Base-by-base conservation (phyloP, 805 yeast genomes). In the Pichia gijzeniarum region DNA sequence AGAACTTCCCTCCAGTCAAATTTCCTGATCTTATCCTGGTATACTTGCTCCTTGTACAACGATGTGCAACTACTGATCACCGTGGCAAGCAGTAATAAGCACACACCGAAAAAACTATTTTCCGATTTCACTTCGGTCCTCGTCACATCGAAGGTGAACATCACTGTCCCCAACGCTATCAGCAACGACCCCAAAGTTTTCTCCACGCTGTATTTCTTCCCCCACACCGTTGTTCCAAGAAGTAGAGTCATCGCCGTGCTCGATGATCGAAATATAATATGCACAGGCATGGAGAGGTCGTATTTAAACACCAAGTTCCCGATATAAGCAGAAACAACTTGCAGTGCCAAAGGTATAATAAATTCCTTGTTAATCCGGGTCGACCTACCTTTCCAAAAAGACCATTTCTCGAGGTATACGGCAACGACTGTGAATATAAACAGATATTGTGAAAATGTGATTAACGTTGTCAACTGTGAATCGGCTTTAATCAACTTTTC, bases 191-290 rank as follows among this genome's bases (percentile, higher is more conserved):
- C 73, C 2, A 62, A 7, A 0, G 79, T 59, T 60, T 84, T 86
- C 8, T 51, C 48, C 1, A 32, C 16, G 8, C 67, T 59, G 56
- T 80, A 82, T 27, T 55, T 57, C 55, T 72, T 79, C 6, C 60
- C 59, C 38, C 76, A 78, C 10, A 71, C 46, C 5, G 70, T 40
- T 52, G 59, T 62, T 3, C 90, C 87, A 3, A 80, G 60, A 0
- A 72, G 27, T 79, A 85, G 73, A 0, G 85, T 77, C 16, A 80
- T 61, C 6, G 79, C 76, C 0, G 85, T 75, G 1, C 85, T 79
- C 5, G 82, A 73, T 12, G 87, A 80, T 42, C 89, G 60, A 52
- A 82, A 69, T 7, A 82, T 73, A 21, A 82, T 82, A 56, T 83
- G 88, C 22, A 81, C 60, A 0, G 90, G 87, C 18, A 84, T 73